Evolutionary conservation across 306 rosid genomes (phyloP).

Genomic region (Urtica urens): DNA sequence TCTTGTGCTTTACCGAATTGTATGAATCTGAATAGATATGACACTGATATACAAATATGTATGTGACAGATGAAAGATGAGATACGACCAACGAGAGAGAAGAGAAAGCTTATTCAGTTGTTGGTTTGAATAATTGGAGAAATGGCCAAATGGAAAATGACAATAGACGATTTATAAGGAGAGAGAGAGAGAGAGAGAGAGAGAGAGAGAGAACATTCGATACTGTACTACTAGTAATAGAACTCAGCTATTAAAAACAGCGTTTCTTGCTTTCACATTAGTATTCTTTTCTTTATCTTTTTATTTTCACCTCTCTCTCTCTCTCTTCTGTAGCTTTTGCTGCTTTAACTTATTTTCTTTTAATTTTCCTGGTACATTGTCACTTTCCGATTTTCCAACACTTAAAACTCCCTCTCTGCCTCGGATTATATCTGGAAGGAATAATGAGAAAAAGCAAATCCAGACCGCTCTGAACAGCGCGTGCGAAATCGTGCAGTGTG

Average conservation of each 20-base stretch:
- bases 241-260: conserved; percentile 7
- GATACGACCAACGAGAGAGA: neutral
- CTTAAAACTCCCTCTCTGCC: conserved; percentile 9
- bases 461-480: conserved; percentile 3
- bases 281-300: conserved; percentile 4
- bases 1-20: too few relatives aligned
- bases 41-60: neutral
- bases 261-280: conserved; percentile 41
- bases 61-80: neutral
- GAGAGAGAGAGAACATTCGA: conserved; percentile 30
- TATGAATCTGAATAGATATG: neutral
- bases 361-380: conserved; percentile 19
- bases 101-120: neutral
- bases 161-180: conserved; percentile 1
- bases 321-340: conserved; percentile 24
- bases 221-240: neutral
- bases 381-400: conserved; percentile 37
- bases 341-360: conserved; percentile 28
- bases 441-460: neutral
- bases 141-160: neutral
- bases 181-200: conserved; percentile 16
- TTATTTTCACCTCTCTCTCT: neutral
- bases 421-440: neutral
- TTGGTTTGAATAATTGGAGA: neutral
- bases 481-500: neutral